Conservation (phyloP, 2,329 filamentous ascomycete species). For the Juglanconis juglandina region DNA sequence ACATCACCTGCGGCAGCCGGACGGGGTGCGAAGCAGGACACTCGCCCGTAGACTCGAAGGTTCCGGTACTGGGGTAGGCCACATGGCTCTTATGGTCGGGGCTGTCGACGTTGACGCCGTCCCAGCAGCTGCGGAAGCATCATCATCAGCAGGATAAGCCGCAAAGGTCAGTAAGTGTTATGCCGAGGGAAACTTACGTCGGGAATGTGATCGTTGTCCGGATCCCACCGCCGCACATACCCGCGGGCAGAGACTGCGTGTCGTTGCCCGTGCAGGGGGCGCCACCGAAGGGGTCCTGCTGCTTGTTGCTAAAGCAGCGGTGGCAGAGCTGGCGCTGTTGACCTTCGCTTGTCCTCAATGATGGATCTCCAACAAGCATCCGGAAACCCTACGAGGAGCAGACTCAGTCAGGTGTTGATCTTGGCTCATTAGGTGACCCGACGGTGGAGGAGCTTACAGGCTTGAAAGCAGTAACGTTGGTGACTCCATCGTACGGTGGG, state of each 20-base stretch:
- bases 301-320: conserved; percentile 25
- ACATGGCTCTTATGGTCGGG: conserved; percentile 41
- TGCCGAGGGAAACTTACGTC: conserved; percentile 23
- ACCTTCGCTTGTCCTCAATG: neutral
- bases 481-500: conserved; percentile 2
- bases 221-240: conserved; percentile 36
- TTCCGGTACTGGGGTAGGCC: conserved; percentile 38
- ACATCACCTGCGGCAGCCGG: conserved; percentile 26
- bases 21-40: conserved; percentile 26
- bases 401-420: too few relatives aligned
- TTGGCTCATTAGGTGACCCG: too few relatives aligned
- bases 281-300: conserved; percentile 24
- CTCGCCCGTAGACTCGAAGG: conserved; percentile 17
- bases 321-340: conserved; percentile 25
- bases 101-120: conserved; percentile 48
- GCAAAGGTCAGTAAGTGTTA: too few relatives aligned
- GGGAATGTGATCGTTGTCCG: conserved; percentile 40
- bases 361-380: conserved; percentile 38
- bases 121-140: conserved; percentile 43
- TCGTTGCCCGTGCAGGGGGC: conserved; percentile 29
- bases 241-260: conserved; percentile 35
- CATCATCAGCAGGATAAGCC: too few relatives aligned
- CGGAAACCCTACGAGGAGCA: conserved; percentile 33
- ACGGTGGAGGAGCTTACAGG: conserved; percentile 51
- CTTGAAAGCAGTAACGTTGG: conserved; percentile 35